phyloP scores from a whole-genome alignment of 2,329 filamentous ascomycete species.

The Calonectria ilicicola region DNA sequence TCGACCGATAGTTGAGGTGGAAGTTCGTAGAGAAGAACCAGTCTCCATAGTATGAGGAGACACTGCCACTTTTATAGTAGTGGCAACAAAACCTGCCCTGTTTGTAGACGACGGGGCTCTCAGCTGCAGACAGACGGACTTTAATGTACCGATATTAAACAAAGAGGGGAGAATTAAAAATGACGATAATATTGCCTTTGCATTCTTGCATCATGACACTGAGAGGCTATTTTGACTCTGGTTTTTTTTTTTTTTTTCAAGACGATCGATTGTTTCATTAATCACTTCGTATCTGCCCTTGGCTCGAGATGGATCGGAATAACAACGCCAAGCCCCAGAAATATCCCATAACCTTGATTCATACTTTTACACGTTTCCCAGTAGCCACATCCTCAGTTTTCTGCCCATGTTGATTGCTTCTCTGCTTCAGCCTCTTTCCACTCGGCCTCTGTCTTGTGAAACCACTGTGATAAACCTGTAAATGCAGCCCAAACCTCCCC shows the following conservation, averaged over 20 bases:
- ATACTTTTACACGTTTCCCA: background rate
- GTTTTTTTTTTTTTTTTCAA: no score
- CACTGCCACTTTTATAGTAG: slow-evolving; percentile 37
- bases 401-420: slow-evolving; percentile 2
- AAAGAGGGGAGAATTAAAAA: slow-evolving; percentile 24
- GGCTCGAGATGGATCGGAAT: background rate
- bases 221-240: no score
- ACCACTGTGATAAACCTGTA: slow-evolving; percentile 52
- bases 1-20: slow-evolving; percentile 69
- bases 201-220: background rate
- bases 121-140: background rate
- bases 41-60: slow-evolving; percentile 47
- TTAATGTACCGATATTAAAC: slow-evolving; percentile 24
- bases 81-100: slow-evolving; percentile 27
- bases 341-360: no score
- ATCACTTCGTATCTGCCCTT: no score
- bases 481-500: slow-evolving; percentile 60
- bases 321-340: background rate
- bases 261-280: no score
- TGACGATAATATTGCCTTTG: background rate
- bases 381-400: background rate
- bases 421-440: slow-evolving; percentile 51
- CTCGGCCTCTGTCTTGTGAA: slow-evolving; percentile 57
- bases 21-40: slow-evolving; percentile 47
- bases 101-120: slow-evolving; percentile 19